Conservation (phyloP, 2,329 filamentous ascomycete species). For the Pseudogymnoascus sp. region DNA sequence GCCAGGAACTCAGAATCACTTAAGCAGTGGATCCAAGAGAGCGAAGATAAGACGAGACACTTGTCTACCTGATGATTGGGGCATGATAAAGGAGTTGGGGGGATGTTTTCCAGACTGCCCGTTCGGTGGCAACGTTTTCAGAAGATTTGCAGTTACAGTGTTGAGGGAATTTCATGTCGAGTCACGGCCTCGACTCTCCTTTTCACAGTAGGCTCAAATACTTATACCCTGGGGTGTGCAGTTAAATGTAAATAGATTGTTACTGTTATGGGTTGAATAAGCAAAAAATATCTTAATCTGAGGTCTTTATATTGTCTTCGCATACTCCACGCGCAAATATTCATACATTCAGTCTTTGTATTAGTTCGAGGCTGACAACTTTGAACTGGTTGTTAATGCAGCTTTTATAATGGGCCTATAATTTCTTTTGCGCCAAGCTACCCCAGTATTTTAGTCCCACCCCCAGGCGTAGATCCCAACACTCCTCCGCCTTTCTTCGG, state of each 20-base stretch:
- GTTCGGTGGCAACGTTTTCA: background rate
- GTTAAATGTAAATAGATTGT: background rate
- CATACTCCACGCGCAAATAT: background rate
- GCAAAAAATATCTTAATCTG: background rate
- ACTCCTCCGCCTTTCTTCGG: conserved; percentile 3
- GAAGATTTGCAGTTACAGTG: background rate
- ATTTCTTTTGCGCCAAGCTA: conserved; percentile 2
- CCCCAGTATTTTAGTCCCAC: background rate
- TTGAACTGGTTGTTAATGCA: background rate
- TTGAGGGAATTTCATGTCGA: background rate
- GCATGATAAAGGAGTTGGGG: background rate
- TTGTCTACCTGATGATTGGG: conserved; percentile 3
- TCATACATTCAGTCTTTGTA: background rate
- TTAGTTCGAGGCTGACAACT: background rate
- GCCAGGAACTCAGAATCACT: conserved; percentile 41
- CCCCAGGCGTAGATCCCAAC: background rate
- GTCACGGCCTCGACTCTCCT: background rate
- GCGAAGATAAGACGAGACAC: conserved; percentile 21
- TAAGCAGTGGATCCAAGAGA: conserved; percentile 46
- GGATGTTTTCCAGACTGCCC: background rate
- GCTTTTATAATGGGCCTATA: background rate
- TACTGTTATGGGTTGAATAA: background rate
- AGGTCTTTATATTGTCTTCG: background rate
- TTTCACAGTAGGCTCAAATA: background rate
- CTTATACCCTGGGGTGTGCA: background rate